phyloP scores from a whole-genome alignment of 2,329 filamentous ascomycete genomes.

The Acrocalymma vagum region DNA sequence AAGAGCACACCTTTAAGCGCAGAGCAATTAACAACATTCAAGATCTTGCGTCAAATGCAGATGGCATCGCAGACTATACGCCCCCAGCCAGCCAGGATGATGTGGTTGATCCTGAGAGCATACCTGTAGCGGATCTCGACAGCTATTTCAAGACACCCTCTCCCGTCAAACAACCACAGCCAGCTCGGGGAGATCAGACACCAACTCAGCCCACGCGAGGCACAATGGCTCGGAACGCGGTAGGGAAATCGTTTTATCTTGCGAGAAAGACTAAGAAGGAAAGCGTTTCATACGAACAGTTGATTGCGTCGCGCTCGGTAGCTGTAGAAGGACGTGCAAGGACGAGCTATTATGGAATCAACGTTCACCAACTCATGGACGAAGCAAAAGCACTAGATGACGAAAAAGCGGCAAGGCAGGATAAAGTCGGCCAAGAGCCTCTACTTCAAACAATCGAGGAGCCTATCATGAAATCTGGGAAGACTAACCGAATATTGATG shows the following conservation, averaged over 20 bases:
- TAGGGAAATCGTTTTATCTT: constrained; percentile 66
- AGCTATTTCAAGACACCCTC: constrained; percentile 33
- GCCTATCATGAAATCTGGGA: constrained; percentile 27
- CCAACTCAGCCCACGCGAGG: constrained; percentile 28
- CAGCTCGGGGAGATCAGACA: constrained; percentile 16
- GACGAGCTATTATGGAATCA: constrained; percentile 87
- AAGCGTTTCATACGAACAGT: constrained; percentile 67
- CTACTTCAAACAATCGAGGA: constrained; percentile 51
- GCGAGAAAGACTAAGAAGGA: constrained; percentile 60
- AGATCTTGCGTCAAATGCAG: constrained; percentile 32
- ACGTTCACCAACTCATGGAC: constrained; percentile 85
- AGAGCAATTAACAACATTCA: constrained; percentile 39
- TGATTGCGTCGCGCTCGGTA: constrained; percentile 73
- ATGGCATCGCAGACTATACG: constrained; percentile 36
- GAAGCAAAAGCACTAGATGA: constrained; percentile 70
- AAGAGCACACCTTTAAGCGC: constrained; percentile 49
- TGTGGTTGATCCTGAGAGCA: constrained; percentile 32
- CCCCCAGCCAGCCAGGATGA: constrained; percentile 46
- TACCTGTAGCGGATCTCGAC: constrained; percentile 39
- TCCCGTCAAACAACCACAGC: constrained; percentile 25
- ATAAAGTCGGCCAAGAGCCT: constrained; percentile 28
- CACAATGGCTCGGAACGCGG: constrained; percentile 55
- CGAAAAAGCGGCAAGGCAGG: constrained; percentile 40
- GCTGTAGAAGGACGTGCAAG: constrained; percentile 71
- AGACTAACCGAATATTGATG: constrained; percentile 63